phyloP scores from a whole-genome alignment of 2,329 filamentous ascomycete species.

The Rutstroemia sp. region DNA sequence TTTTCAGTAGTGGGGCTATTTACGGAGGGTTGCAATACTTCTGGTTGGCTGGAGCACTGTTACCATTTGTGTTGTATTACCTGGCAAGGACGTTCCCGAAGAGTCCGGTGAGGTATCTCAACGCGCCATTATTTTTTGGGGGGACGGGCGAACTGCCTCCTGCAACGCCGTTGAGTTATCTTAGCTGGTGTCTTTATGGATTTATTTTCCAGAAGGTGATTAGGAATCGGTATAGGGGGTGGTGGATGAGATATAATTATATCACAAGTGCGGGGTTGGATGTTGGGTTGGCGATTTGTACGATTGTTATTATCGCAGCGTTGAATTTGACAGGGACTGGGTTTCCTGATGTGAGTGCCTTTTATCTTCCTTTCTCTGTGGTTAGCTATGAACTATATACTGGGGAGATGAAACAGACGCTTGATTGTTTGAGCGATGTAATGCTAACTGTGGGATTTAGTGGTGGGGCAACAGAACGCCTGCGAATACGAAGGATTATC shows the following conservation, averaged over 20 bases:
- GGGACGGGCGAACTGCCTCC: slow-evolving; percentile 40
- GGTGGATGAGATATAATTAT: slow-evolving; percentile 77
- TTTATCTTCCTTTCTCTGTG: neutral
- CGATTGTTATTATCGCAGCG: slow-evolving; percentile 63
- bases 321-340: slow-evolving; percentile 52
- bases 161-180: slow-evolving; percentile 62
- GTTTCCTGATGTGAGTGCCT: slow-evolving; percentile 38
- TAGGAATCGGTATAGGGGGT: slow-evolving; percentile 56
- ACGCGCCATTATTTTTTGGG: slow-evolving; percentile 10
- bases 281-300: slow-evolving; percentile 58
- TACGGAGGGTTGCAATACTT: slow-evolving; percentile 63
- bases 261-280: slow-evolving; percentile 65
- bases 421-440: neutral
- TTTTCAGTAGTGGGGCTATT: slow-evolving; percentile 35
- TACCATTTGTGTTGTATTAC: slow-evolving; percentile 53
- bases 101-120: slow-evolving; percentile 43
- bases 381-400: neutral
- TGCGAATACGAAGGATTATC: slow-evolving; percentile 14
- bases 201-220: slow-evolving; percentile 63
- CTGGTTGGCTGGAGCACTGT: slow-evolving; percentile 58
- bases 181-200: slow-evolving; percentile 60
- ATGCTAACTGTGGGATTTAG: neutral
- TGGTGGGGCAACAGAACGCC: slow-evolving; percentile 60
- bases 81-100: slow-evolving; percentile 50
- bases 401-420: no score